Conservation (phyloP, 768 basidiomycete genomes). For the Nidula microcarpa region DNA sequence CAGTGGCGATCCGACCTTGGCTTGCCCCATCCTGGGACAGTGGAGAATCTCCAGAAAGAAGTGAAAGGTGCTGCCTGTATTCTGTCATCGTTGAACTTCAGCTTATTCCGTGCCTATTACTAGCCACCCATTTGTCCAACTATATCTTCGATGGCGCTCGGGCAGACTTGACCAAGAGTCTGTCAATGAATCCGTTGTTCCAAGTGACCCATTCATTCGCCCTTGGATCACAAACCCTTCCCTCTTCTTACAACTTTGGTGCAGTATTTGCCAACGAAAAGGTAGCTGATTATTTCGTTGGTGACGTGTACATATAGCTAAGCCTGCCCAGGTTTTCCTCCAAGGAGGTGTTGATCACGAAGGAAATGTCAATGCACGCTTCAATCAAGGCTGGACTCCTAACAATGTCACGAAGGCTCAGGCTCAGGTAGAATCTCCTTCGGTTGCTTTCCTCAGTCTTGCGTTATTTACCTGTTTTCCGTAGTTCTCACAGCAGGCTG, state of each 20-base stretch:
- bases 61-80: slow-evolving; percentile 64
- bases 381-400: slow-evolving; percentile 86
- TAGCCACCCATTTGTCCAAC: slow-evolving; percentile 90
- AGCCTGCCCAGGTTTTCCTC: slow-evolving; percentile 65
- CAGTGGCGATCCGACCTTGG: slow-evolving; percentile 80
- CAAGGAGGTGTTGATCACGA: slow-evolving; percentile 95
- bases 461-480: slow-evolving; percentile 1
- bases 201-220: slow-evolving; percentile 97
- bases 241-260: slow-evolving; percentile 92
- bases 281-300: slow-evolving; percentile 35
- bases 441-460: neutral
- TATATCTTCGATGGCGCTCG: slow-evolving; percentile 97
- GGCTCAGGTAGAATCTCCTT: slow-evolving; percentile 60
- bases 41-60: slow-evolving; percentile 92
- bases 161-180: slow-evolving; percentile 91
- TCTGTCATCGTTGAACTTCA: slow-evolving; percentile 1
- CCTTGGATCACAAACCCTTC: slow-evolving; percentile 79
- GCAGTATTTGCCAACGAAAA: slow-evolving; percentile 85
- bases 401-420: slow-evolving; percentile 81
- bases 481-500: slow-evolving; percentile 71
- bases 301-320: slow-evolving; percentile 17
- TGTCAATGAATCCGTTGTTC: slow-evolving; percentile 94
- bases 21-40: slow-evolving; percentile 87
- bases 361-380: slow-evolving; percentile 82
- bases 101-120: slow-evolving; percentile 2